Conservation (phyloP, 345 rosid species). For the Ceriops tagal region DNA sequence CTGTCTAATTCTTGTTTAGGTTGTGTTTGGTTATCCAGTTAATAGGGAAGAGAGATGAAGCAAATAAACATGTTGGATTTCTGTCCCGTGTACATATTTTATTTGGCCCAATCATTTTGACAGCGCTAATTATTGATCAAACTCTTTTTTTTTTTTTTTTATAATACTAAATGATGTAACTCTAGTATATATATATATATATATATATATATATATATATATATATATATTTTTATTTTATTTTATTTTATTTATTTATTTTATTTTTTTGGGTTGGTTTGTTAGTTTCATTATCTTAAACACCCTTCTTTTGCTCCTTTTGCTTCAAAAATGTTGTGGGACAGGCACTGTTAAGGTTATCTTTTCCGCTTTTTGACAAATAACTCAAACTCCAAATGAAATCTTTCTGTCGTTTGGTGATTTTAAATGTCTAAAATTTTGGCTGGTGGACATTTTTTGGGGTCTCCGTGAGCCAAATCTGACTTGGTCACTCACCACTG, state of each 20-base stretch:
- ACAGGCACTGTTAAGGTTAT: too few species aligned
- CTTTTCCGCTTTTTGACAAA: too few species aligned
- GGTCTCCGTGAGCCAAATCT: background rate
- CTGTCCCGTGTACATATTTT: background rate
- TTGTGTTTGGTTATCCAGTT: background rate
- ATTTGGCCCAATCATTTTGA: background rate
- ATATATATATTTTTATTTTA: too few species aligned
- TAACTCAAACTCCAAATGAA: background rate
- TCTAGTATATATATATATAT: too few species aligned
- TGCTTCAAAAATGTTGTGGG: background rate
- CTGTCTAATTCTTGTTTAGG: background rate
- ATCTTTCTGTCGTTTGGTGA: background rate
- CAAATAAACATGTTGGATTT: background rate
- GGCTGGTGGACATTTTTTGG: conserved; percentile 4
- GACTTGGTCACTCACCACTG: background rate
- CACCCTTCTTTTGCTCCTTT: background rate
- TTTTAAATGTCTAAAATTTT: background rate
- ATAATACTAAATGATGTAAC: background rate
- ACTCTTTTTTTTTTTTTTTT: background rate
- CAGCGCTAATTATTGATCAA: background rate
- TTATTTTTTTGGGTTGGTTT: background rate
- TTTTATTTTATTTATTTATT: too few species aligned
- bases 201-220: too few species aligned
- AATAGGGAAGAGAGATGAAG: background rate
- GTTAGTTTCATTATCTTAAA: background rate